Evolutionary conservation across 176 grass and related monocot species (phyloP).

Genomic region (Juncus effusus): DNA sequence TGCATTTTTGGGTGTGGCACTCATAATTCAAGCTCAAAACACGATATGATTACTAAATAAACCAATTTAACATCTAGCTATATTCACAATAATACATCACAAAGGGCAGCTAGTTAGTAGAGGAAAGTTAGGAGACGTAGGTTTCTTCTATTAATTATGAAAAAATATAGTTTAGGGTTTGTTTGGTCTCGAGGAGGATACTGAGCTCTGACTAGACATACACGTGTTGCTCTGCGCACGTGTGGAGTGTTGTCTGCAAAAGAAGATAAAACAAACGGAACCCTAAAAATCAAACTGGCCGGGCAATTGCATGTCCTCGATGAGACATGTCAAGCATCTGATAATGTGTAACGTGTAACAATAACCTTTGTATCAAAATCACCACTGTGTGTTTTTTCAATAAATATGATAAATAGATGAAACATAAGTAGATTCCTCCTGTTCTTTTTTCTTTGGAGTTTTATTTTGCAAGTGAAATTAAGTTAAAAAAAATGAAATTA

Average conservation of each 20-base stretch:
- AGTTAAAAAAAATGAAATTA: no score
- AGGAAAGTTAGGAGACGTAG: no score
- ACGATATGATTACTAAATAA: no score
- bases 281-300: no score
- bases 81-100: no score
- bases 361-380: background rate
- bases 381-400: no score
- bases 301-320: background rate
- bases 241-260: slow-evolving; percentile 31
- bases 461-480: no score
- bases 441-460: slow-evolving; percentile 5
- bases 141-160: no score
- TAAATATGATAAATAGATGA: background rate
- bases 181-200: slow-evolving; percentile 16
- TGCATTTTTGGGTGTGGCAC: no score
- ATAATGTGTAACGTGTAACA: slow-evolving; percentile 6
- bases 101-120: no score
- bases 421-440: background rate
- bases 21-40: no score
- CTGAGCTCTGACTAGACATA: slow-evolving; percentile 10
- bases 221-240: slow-evolving; percentile 20
- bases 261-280: background rate
- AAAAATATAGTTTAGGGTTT: background rate
- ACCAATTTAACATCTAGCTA: no score
- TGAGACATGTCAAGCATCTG: slow-evolving; percentile 28